Evolutionary conservation across 306 rosid genomes (phyloP).

Genomic region (Cicer bijugum): DNA sequence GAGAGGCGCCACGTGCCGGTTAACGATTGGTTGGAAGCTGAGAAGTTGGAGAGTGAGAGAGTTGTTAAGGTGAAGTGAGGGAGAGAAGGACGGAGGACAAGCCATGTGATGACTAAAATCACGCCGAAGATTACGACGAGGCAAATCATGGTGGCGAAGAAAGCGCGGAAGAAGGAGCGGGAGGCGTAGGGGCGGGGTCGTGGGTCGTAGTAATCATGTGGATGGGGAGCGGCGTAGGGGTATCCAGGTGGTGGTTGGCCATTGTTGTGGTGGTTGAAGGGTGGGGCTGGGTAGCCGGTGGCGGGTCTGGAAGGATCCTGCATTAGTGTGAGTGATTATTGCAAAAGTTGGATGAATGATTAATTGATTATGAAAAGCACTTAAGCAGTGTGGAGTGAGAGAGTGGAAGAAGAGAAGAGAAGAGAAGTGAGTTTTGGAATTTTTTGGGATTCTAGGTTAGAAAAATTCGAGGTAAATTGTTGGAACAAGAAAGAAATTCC

Average conservation of each 20-base stretch:
- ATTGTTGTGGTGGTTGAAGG: constrained; percentile 35
- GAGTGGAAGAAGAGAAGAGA: neutral
- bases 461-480: too few relatives aligned
- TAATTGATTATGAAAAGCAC: too few relatives aligned
- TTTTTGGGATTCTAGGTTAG: neutral
- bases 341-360: too few relatives aligned
- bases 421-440: neutral
- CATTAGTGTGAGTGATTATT: neutral
- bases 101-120: constrained; percentile 66
- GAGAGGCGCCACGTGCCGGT: constrained; percentile 65
- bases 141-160: constrained; percentile 62
- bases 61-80: constrained; percentile 64
- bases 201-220: constrained; percentile 50
- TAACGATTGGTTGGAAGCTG: constrained; percentile 51
- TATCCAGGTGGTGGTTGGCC: constrained; percentile 52
- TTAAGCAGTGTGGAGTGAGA: neutral
- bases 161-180: constrained; percentile 63
- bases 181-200: constrained; percentile 26
- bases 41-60: constrained; percentile 56
- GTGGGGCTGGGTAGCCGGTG: constrained; percentile 77
- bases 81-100: constrained; percentile 80
- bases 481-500: too few relatives aligned
- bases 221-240: constrained; percentile 58
- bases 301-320: constrained; percentile 71
- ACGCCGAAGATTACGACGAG: constrained; percentile 59